These are phyloP conservation scores for Echeveria elegans DNA, from an alignment of 164 flowering plant genomes.

Conservation along the genomic window DNA sequence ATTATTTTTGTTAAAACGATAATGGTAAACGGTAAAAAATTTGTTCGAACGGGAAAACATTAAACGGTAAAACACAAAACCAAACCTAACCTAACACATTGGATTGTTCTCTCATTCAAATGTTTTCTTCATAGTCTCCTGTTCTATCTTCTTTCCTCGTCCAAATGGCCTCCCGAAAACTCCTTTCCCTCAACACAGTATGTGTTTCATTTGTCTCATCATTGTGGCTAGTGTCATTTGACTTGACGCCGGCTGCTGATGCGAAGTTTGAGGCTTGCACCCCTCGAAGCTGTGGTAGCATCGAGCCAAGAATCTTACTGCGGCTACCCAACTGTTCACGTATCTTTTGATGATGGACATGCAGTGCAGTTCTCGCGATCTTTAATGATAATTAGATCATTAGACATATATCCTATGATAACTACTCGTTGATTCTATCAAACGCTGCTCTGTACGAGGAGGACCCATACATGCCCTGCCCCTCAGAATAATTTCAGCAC, in stretches of 20 bases:
- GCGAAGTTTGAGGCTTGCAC: too few species aligned
- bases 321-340: constrained; percentile 31
- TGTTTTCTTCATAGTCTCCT: background rate
- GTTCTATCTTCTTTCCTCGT: background rate
- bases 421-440: background rate
- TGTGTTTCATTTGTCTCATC: constrained; percentile 3
- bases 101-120: constrained; percentile 6
- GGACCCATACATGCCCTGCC: background rate
- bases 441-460: background rate
- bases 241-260: constrained; percentile 36
- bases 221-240: constrained; percentile 13
- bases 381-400: constrained; percentile 3
- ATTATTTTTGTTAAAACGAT: too few species aligned
- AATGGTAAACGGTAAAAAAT: too few species aligned
- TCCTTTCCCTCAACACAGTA: constrained; percentile 7
- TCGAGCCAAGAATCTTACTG: constrained; percentile 37
- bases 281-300: too few species aligned
- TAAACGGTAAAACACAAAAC: background rate
- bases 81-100: constrained; percentile 7
- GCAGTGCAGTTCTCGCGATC: background rate
- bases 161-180: constrained; percentile 11
- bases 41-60: too few species aligned
- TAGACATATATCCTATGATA: background rate
- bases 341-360: background rate
- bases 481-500: constrained; percentile 3